These are phyloP conservation scores for Fraxinus anomala DNA, from an alignment of 257 asterid species.

Conservation along the genomic window DNA sequence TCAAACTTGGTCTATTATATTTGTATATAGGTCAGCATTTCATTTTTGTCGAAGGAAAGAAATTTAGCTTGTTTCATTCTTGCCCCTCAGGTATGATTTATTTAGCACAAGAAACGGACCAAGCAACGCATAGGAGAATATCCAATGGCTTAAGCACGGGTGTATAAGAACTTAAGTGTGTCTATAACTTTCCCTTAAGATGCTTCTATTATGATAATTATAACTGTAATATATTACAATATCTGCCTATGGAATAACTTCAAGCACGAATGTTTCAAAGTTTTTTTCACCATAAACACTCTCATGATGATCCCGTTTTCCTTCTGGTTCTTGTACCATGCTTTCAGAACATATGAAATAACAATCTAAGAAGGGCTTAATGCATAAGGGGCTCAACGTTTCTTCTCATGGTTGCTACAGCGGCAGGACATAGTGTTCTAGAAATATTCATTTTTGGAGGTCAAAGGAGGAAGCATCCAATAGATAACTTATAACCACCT, in stretches of 20 bases:
- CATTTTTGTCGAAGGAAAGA: neutral
- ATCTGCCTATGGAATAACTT: neutral
- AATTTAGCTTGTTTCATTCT: neutral
- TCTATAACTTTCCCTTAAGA: neutral
- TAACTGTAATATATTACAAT: neutral
- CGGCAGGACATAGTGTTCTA: neutral
- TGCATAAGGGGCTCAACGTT: neutral
- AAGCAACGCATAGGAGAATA: neutral
- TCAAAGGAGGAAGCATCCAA: neutral
- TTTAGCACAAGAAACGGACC: neutral
- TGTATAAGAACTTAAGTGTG: neutral
- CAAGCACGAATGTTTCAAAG: neutral
- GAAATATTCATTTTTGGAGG: neutral
- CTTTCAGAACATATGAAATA: neutral
- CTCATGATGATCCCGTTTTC: neutral
- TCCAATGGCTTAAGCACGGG: neutral
- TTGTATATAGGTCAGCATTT: neutral
- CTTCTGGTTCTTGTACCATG: conserved; percentile 7
- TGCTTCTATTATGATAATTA: neutral
- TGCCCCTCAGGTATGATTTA: neutral
- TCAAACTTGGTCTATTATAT: neutral
- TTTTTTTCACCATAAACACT: neutral
- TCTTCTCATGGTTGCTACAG: neutral
- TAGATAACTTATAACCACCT: neutral
- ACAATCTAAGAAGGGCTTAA: conserved; percentile 1